Conservation (phyloP, 441 rosid genomes). For the Populus trichocarpa region DNA sequence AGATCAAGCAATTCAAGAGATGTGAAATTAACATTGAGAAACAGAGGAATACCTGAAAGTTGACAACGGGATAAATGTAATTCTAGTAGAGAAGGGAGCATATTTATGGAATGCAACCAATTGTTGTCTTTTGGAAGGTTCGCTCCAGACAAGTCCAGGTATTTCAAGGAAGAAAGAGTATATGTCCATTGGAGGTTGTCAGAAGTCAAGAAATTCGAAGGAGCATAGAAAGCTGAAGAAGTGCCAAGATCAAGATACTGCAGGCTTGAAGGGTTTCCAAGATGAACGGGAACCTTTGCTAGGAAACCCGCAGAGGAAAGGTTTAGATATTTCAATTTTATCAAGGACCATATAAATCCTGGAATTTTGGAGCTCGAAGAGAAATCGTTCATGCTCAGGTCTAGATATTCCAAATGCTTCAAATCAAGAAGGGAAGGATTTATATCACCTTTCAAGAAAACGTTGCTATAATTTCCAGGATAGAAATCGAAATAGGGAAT, state of each 20-base stretch:
- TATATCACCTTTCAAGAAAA: not conserved
- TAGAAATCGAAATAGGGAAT: too few species aligned
- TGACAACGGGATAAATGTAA: constrained; percentile 25
- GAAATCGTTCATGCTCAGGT: constrained; percentile 1
- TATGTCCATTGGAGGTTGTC: not conserved
- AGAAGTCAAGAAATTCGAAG: not conserved
- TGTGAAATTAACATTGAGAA: constrained; percentile 22
- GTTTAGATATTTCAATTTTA: constrained; percentile 1
- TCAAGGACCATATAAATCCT: not conserved
- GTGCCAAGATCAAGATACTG: constrained; percentile 4
- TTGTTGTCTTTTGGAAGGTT: constrained; percentile 24
- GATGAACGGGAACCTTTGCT: not conserved
- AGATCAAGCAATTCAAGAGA: constrained; percentile 40
- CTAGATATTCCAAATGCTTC: not conserved
- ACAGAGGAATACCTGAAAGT: constrained; percentile 17
- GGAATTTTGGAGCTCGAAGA: not conserved
- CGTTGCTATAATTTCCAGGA: too few species aligned
- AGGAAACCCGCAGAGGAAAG: not conserved
- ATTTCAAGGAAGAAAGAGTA: not conserved
- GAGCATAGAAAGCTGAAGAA: too few species aligned
- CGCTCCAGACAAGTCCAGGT: not conserved
- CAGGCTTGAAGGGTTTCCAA: not conserved
- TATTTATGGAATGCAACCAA: constrained; percentile 33
- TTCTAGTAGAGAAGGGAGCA: constrained; percentile 34
- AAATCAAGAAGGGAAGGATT: not conserved